These are phyloP conservation scores for Talaromyces rugulosus DNA, from an alignment of 2,329 filamentous ascomycete genomes.

Conservation along the genomic window DNA sequence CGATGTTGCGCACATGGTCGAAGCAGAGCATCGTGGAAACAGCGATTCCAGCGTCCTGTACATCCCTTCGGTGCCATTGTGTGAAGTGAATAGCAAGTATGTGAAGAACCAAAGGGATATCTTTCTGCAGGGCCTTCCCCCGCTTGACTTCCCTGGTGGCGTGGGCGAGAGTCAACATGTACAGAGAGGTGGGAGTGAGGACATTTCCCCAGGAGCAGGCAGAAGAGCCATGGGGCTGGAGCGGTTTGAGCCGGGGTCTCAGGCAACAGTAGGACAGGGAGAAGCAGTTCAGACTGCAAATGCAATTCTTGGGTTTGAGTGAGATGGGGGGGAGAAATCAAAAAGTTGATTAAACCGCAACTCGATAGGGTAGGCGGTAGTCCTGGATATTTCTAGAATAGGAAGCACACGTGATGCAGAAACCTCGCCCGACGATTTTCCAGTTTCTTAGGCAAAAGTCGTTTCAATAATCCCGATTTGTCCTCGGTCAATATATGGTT, in stretches of 20 bases:
- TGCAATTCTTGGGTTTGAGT: neutral
- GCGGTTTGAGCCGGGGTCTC: neutral
- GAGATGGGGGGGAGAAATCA: neutral
- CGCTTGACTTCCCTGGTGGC: constrained; percentile 20
- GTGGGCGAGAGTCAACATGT: constrained; percentile 6
- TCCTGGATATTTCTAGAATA: too few species aligned
- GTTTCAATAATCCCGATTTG: too few species aligned
- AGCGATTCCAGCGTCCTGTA: constrained; percentile 32
- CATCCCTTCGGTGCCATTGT: constrained; percentile 35
- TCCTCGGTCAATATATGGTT: too few species aligned
- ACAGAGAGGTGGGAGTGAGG: neutral
- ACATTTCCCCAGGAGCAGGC: neutral
- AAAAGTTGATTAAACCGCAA: neutral
- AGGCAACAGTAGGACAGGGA: neutral
- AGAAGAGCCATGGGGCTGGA: constrained; percentile 6
- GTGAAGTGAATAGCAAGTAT: constrained; percentile 24
- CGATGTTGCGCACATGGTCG: constrained; percentile 40
- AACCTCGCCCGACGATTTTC: too few species aligned
- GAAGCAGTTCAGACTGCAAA: neutral
- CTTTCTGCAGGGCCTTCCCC: constrained; percentile 51
- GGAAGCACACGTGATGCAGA: too few species aligned
- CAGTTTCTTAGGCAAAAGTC: too few species aligned
- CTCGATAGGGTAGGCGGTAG: neutral
- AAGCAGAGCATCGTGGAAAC: constrained; percentile 33
- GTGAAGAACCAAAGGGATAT: constrained; percentile 48